These are phyloP conservation scores for Agrocybe pediades DNA, from an alignment of 768 basidiomycete genomes.

Conservation along the genomic window DNA sequence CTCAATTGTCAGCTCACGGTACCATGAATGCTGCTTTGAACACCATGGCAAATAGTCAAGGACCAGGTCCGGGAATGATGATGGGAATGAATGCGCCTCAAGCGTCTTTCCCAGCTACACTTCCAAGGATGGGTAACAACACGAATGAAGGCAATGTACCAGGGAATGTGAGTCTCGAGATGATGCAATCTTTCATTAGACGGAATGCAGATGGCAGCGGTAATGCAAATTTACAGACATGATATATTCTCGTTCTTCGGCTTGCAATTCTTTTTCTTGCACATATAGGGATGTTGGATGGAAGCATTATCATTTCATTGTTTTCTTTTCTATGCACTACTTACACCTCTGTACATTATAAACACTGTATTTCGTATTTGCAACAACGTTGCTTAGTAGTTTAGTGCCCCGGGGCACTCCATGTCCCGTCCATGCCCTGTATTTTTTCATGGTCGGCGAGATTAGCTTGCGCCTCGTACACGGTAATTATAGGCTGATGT, in stretches of 20 bases:
- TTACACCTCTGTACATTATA: too few relatives aligned
- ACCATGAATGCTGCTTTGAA: slow-evolving; percentile 18
- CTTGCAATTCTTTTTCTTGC: neutral
- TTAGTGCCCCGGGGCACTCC: slow-evolving; percentile 45
- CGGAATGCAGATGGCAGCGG: slow-evolving; percentile 29
- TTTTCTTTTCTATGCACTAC: neutral
- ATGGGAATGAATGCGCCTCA: slow-evolving; percentile 19
- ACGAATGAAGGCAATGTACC: slow-evolving; percentile 5
- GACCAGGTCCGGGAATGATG: neutral
- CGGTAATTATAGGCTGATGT: slow-evolving; percentile 74
- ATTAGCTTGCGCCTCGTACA: slow-evolving; percentile 89
- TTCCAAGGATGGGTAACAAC: slow-evolving; percentile 2
- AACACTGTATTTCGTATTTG: too few relatives aligned
- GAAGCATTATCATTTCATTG: neutral
- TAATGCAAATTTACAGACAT: slow-evolving; percentile 8
- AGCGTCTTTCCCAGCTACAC: neutral
- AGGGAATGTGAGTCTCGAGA: slow-evolving; percentile 36
- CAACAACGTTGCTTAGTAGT: neutral
- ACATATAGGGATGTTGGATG: neutral
- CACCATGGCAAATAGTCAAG: slow-evolving; percentile 17
- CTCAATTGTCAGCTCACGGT: slow-evolving; percentile 4
- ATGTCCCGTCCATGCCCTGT: slow-evolving; percentile 69
- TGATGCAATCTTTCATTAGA: slow-evolving; percentile 46
- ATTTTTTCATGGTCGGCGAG: slow-evolving; percentile 88
- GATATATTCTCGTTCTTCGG: neutral